These are phyloP conservation scores for Madurella mycetomatis DNA, from an alignment of 2,329 filamentous ascomycete species.

Conservation along the genomic window DNA sequence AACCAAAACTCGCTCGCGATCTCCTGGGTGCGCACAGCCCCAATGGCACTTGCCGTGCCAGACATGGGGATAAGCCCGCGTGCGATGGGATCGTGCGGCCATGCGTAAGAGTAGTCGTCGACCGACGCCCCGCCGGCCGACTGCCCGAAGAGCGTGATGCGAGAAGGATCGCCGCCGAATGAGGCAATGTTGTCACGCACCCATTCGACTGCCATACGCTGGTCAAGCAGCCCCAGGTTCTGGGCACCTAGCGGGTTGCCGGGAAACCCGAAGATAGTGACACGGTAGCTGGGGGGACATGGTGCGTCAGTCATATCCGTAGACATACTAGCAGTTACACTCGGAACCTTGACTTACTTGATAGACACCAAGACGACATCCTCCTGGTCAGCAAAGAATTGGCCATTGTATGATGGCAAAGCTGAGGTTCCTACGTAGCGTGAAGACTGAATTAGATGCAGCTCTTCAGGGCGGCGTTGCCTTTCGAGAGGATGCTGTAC, in stretches of 20 bases:
- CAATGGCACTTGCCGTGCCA: constrained; percentile 42
- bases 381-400: constrained; percentile 38
- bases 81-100: constrained; percentile 14
- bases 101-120: constrained; percentile 19
- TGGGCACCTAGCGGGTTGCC: constrained; percentile 28
- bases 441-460: too few relatives aligned
- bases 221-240: constrained; percentile 47
- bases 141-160: constrained; percentile 41
- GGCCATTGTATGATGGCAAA: constrained; percentile 39
- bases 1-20: constrained; percentile 39
- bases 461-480: too few relatives aligned
- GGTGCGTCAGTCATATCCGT: neutral
- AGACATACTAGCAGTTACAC: too few relatives aligned
- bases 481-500: constrained; percentile 21
- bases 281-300: constrained; percentile 31
- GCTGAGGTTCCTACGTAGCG: constrained; percentile 22
- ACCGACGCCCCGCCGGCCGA: constrained; percentile 38
- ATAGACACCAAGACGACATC: constrained; percentile 44
- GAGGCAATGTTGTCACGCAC: constrained; percentile 40
- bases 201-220: constrained; percentile 48
- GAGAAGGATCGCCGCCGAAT: constrained; percentile 42
- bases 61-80: constrained; percentile 42
- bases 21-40: constrained; percentile 30
- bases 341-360: constrained; percentile 30
- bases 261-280: constrained; percentile 41